Evolutionary conservation across 73 alveolate genomes (phyloP), one percentile per base, ranked within the genome.

Genomic region (Paramecium sexaurelia): DNA sequence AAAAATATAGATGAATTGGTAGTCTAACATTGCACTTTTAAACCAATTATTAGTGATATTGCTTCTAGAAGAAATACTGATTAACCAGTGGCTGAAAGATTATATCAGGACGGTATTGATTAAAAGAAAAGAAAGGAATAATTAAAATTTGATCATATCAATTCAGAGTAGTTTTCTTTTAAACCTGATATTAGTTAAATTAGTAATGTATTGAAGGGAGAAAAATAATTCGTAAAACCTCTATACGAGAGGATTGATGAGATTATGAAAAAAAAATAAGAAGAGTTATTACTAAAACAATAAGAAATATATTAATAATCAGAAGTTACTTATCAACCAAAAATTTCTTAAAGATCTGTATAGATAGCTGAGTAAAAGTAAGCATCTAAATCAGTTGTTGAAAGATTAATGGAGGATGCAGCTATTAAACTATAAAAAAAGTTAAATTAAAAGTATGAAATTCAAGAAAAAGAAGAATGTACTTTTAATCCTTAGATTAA

Each of bases 371-470:
- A 88, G 13, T 56, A 88, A 61, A 88, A 88, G 36, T 39, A 55
- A 27, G 45, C 68, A 26, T 61, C 66, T 6, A 88, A 88, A 26
- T 56, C 88, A 5, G 94, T 88, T 41, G 83, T 88, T 29, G 55
- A 88, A 19, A 88, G 94, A 68, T 88, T 88, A 84, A 33, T 88
- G 90, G 94, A 88, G 13, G 94, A 88, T 88, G 87, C 87, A 40
- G 66, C 69, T 37, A 61, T 15, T 22, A 88, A 88, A 67, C 35
- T 68, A 27, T 39, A 88, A 47, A 88, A 45, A 69, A 88, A 71
- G 71, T 22, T 82, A 8, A 69, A 69, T 41, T 43, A 56, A 47
- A 32, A 68, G 36, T 24, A 88, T 55, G 55, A 17, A 66, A 39
- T 36, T 29, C 32, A 17, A 51, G 67, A 69, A 19, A 32, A 55